A percentile compares a stretch with the other conserved stretches of the same genome.
These are phyloP conservation scores for Rhynchospora tenuis DNA, from an alignment of 176 grass and related monocot species.

Conservation along the genomic window DNA sequence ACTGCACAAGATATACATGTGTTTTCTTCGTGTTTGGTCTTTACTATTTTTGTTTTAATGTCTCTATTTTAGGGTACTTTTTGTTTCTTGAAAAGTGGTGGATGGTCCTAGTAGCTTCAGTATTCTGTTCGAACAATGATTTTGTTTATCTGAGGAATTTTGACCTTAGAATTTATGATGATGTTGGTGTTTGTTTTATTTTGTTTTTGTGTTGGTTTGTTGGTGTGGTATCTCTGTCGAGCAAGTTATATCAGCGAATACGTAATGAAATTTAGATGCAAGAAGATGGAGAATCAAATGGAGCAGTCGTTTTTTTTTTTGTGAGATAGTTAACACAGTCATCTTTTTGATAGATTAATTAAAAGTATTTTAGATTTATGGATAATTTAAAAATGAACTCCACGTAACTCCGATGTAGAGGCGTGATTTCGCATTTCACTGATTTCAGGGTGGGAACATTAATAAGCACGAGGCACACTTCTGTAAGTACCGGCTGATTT, in stretches of 20 bases:
- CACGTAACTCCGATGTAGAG: too few species aligned
- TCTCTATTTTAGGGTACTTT: conserved; percentile 3
- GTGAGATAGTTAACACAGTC: too few species aligned
- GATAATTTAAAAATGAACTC: too few species aligned
- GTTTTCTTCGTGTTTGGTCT: neutral
- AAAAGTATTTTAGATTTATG: too few species aligned
- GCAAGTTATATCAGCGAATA: neutral
- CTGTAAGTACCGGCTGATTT: too few species aligned
- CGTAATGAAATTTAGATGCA: neutral
- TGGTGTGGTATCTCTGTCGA: neutral
- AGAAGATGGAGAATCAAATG: neutral
- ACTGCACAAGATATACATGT: neutral
- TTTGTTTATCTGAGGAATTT: conserved; percentile 11
- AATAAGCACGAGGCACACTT: too few species aligned
- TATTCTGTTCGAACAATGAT: conserved; percentile 5
- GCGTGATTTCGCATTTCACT: too few species aligned
- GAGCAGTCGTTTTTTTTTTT: too few species aligned
- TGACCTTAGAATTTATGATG: conserved; percentile 18
- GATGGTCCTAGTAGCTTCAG: neutral
- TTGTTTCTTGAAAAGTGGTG: neutral
- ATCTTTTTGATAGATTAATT: too few species aligned
- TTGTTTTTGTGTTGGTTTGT: neutral
- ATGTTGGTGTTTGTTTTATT: neutral
- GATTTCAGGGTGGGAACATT: too few species aligned
- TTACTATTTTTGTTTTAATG: conserved; percentile 5